Percentiles rank a stretch among this genome's conserved stretches.
phyloP scores from a whole-genome alignment of 2,329 filamentous ascomycete genomes.

The Sporothrix schenckii region DNA sequence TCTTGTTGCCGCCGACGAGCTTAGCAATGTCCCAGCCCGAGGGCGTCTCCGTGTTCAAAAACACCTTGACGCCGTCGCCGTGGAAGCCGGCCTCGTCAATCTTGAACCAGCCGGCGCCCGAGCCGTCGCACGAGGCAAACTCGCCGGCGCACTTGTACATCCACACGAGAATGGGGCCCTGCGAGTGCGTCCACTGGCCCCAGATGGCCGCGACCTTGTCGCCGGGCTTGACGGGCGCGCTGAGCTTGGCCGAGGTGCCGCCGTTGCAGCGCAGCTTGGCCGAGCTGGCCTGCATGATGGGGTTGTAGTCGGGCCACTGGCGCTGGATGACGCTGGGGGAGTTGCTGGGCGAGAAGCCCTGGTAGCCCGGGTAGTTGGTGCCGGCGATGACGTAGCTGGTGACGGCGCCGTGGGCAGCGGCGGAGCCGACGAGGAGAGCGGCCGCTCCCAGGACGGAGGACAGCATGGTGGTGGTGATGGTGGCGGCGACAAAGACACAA shows the following conservation, averaged over 20 bases:
- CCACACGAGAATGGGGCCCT: constrained; percentile 63
- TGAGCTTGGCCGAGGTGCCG: constrained; percentile 51
- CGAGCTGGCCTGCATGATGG: constrained; percentile 53
- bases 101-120: constrained; percentile 61
- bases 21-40: constrained; percentile 40
- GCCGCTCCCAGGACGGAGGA: constrained; percentile 39
- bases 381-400: constrained; percentile 41
- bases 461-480: not conserved
- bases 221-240: constrained; percentile 53
- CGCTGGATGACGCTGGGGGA: constrained; percentile 55
- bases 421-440: constrained; percentile 38
- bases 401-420: constrained; percentile 44
- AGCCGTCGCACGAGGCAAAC: constrained; percentile 56
- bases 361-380: constrained; percentile 43
- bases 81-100: constrained; percentile 54
- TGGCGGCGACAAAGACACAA: too few relatives aligned
- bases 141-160: constrained; percentile 56
- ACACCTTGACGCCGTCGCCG: constrained; percentile 38
- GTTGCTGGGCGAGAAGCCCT: constrained; percentile 54
- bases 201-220: constrained; percentile 54
- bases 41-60: constrained; percentile 38
- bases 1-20: constrained; percentile 41
- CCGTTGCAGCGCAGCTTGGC: constrained; percentile 60
- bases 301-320: constrained; percentile 62
- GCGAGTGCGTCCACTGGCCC: constrained; percentile 61